Evolutionary conservation across 192 early-diverging fungal species (phyloP), one percentile per base, ranked within the genome.

Genomic region (Entrophospora sp.): DNA sequence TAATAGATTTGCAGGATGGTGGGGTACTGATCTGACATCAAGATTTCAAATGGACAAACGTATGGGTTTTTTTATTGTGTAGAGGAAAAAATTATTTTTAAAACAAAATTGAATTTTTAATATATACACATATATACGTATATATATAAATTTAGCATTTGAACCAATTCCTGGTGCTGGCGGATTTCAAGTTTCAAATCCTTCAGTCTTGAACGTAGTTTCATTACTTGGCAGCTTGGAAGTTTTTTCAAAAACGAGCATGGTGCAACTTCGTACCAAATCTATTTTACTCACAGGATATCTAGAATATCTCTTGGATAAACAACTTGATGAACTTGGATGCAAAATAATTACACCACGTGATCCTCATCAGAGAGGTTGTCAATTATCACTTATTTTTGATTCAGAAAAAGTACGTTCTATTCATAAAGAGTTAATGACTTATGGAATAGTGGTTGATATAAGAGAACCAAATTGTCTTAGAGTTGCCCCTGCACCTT

Each of bases 401-500:
- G 67, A 66, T 2, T 75, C 80, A 69, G 69, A 79, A 7, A 58
- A 55, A 40, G 83, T 94, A n/a, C n/a, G n/a, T n/a, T n/a, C n/a
- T n/a, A n/a, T n/a, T 5, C 88, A 89, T 78, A 70, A 79, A 0
- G 81, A 68, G 0, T 75, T 98, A 65, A 56, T 69, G 22, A 65
- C 55, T 6, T 66, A 78, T 3, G 94, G 89, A 5, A 81, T 95
- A 7, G 79, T 96, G 37, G 84, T 85, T 20, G 96, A 98, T 66
- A 90, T 94, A 65, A 79, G 96, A 31, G 89, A 89, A 66, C 94
- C 94, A 1, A 84, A 93, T 79, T 90, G 90, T 32, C 92, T 98
- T 64, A 80, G 96, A 38, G 75, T 98, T 30, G 87, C 91, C 4
- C 96, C 96, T 9, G 82, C 82, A 14, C 94, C 96, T 14, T 77